Evolutionary conservation across 2,329 filamentous ascomycete species (phyloP), one percentile per base, ranked within the genome.

Genomic region (Pseudogymnoascus sp.): DNA sequence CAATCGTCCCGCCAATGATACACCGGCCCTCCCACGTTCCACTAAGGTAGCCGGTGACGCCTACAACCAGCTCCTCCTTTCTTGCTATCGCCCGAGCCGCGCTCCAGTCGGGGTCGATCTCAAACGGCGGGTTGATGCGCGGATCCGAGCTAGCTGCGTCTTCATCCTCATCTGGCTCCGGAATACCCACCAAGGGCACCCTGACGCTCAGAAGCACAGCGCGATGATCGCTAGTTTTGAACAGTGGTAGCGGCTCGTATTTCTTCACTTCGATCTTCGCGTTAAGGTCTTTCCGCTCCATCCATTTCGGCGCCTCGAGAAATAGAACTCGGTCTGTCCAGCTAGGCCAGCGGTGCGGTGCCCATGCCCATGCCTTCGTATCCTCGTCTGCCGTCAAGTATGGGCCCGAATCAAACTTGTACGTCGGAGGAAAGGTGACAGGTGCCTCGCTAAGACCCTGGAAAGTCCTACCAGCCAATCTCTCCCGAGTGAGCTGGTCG

Each of bases 261-360:
- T 75, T 78, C 29, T 82, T 76, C 2, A 85, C 79, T 24, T 77
- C 75, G n/a, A 91, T 80, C 6, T 78, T 73, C 37, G 85, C 76
- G 35, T 71, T 69, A 8, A 69, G 69, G 4, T 62, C 66, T 62
- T 56, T 71, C 4, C 73, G 70, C 47, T 74, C 74, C 40, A 80
- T 72, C 81, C 82, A 86, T 21, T 74, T 74, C 19, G 82, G 85
- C 21, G 82, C 76, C 61, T 88, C 84, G 2, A 93, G 79, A 74
- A 86, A 97, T 19, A 97, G 78, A 19, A 97, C 87, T 3, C 95
- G 86, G 75, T 97, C 95, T 70, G 92, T 96, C 95, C 93, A 97
- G 71, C 88, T 87, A 1, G 95, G 93, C 82, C 90, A 96, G 53
- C 95, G 86, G 73, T 96, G 90, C 64, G 80, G 79, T 6, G 92